Evolutionary conservation across 2,329 filamentous ascomycete species (phyloP).

Genomic region (Trichoderma sp.): DNA sequence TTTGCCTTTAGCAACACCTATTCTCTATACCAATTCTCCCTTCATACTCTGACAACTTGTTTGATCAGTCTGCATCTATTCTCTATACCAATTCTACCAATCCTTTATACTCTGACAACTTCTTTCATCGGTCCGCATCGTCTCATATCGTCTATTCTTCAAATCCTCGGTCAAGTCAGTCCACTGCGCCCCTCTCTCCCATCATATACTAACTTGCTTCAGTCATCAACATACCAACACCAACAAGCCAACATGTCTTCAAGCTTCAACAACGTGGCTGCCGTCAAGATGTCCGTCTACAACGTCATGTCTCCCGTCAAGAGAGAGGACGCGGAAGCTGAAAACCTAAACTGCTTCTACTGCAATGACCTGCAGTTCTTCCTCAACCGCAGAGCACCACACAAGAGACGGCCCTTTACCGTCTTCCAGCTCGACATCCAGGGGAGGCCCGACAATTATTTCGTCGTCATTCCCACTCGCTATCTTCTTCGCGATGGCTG

Average conservation of each 20-base stretch:
- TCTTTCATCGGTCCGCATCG: not conserved
- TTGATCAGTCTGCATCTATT: not conserved
- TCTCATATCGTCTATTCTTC: not conserved
- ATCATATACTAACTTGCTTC: not conserved
- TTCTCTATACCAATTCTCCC: not conserved
- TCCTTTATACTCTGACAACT: not conserved
- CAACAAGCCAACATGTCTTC: not conserved
- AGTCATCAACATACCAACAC: not conserved
- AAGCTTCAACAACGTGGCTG: too few species aligned
- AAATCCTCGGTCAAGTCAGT: not conserved
- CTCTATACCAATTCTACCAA: not conserved
- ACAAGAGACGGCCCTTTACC: not conserved
- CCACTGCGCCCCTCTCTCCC: too few species aligned
- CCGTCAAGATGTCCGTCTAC: too few species aligned
- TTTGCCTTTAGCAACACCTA: not conserved
- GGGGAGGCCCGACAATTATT: not conserved
- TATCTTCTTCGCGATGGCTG: not conserved
- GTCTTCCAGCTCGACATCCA: not conserved
- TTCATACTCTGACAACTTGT: not conserved
- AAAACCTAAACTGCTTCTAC: not conserved
- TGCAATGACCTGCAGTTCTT: constrained; percentile 22
- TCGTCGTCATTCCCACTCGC: not conserved
- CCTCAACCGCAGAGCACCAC: not conserved
- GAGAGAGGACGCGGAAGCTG: too few species aligned
- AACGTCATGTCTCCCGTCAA: too few species aligned